Percentiles rank a stretch among this genome's conserved stretches.
Evolutionary conservation across 73 alveolate species (phyloP).

Genomic region (Blepharisma stoltei): DNA sequence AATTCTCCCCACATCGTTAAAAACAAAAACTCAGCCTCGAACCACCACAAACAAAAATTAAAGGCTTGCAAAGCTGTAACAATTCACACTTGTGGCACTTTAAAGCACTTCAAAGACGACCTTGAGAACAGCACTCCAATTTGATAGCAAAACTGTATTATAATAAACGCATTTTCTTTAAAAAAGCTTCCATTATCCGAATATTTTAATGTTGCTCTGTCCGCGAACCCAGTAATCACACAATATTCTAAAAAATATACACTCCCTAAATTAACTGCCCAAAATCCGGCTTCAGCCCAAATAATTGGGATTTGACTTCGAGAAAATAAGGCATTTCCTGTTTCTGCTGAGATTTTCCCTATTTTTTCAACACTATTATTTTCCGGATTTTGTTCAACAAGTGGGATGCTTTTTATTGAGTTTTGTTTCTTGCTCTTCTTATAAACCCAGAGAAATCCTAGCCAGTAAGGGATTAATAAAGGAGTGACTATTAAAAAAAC

Average conservation of each 20-base stretch:
- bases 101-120: conserved; percentile 37
- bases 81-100: conserved; percentile 48
- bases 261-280: conserved; percentile 50
- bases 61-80: conserved; percentile 40
- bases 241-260: conserved; percentile 77
- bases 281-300: conserved; percentile 46
- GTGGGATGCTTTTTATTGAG: neutral
- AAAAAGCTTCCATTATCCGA: conserved; percentile 29
- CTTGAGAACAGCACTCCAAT: conserved; percentile 60
- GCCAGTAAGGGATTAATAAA: conserved; percentile 36
- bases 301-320: conserved; percentile 37
- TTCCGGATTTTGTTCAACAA: conserved; percentile 22
- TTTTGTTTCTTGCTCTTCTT: conserved; percentile 24
- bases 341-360: conserved; percentile 34
- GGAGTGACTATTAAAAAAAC: conserved; percentile 53
- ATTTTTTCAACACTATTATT: conserved; percentile 23
- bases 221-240: conserved; percentile 69
- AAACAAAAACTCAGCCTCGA: conserved; percentile 44
- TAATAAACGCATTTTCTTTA: conserved; percentile 37
- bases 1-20: conserved; percentile 35
- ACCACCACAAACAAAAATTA: conserved; percentile 45
- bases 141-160: conserved; percentile 51
- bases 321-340: conserved; percentile 38
- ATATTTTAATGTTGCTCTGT: conserved; percentile 47
- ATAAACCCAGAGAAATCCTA: conserved; percentile 32